A percentile compares a stretch with the other conserved stretches of the same genome.
Conservation (phyloP, 176 grass and related monocot species). For the Melocanna baccifera region DNA sequence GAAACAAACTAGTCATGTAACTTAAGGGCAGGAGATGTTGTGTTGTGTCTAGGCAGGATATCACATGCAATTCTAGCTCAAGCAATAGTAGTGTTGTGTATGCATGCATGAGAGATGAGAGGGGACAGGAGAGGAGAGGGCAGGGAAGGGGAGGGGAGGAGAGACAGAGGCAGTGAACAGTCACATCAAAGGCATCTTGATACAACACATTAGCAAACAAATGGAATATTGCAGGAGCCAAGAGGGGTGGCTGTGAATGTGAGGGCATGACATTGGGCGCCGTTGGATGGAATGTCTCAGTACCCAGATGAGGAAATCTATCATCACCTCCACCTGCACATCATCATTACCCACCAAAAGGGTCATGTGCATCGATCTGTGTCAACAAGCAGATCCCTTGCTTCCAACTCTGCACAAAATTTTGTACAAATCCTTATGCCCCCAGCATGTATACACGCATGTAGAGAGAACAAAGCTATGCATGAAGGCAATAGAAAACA, state of each 20-base stretch:
- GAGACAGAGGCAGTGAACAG: slow-evolving; percentile 53
- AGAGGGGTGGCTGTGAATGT: slow-evolving; percentile 25
- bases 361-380: slow-evolving; percentile 39
- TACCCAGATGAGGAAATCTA: slow-evolving; percentile 63
- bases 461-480: slow-evolving; percentile 6
- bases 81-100: slow-evolving; percentile 8
- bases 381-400: slow-evolving; percentile 47
- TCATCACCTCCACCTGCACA: slow-evolving; percentile 63
- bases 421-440: slow-evolving; percentile 31
- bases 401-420: slow-evolving; percentile 49
- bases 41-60: background rate
- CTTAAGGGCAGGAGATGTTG: background rate
- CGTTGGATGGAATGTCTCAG: slow-evolving; percentile 90
- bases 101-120: slow-evolving; percentile 26
- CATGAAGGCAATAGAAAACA: slow-evolving; percentile 28
- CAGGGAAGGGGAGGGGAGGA: background rate
- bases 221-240: slow-evolving; percentile 80
- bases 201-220: slow-evolving; percentile 94
- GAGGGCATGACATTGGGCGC: slow-evolving; percentile 53
- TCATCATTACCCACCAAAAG: slow-evolving; percentile 59
- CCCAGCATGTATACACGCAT: slow-evolving; percentile 4
- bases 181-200: slow-evolving; percentile 94
- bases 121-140: background rate
- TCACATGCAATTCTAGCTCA: slow-evolving; percentile 41
- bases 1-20: background rate